phyloP scores from a whole-genome alignment of 768 basidiomycete species.

The Amanita rimosa region DNA sequence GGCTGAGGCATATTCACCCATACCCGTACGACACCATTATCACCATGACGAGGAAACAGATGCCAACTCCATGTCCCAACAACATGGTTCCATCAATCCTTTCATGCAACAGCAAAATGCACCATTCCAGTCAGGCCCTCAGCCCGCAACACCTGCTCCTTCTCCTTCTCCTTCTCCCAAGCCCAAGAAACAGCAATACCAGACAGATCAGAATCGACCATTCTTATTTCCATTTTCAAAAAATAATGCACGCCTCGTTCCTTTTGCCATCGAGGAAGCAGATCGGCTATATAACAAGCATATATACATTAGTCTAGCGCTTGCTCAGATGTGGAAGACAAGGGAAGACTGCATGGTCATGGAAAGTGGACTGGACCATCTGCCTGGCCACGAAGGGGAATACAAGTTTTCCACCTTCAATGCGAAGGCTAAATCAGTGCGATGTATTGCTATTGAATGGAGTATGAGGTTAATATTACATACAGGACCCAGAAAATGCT shows the following conservation, averaged over 20 bases:
- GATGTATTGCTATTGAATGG: not conserved
- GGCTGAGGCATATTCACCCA: conserved; percentile 85
- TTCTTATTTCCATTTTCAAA: conserved; percentile 94
- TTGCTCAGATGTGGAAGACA: conserved; percentile 93
- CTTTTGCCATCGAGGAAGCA: conserved; percentile 93
- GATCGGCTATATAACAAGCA: conserved; percentile 83
- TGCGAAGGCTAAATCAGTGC: conserved; percentile 21
- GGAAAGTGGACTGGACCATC: conserved; percentile 82
- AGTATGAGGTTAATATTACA: conserved; percentile 1
- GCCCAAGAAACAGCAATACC: conserved; percentile 97
- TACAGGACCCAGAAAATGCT: conserved; percentile 44
- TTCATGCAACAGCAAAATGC: conserved; percentile 23
- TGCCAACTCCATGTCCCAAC: conserved; percentile 9
- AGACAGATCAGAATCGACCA: conserved; percentile 89
- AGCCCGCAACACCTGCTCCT: conserved; percentile 85
- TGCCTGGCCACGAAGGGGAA: conserved; percentile 57
- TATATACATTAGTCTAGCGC: conserved; percentile 79
- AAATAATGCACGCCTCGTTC: conserved; percentile 53
- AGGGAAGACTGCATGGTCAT: conserved; percentile 91
- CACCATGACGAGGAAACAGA: conserved; percentile 61
- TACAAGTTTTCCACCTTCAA: conserved; percentile 39
- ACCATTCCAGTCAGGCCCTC: conserved; percentile 18
- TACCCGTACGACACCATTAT: conserved; percentile 90
- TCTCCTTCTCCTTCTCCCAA: conserved; percentile 70
- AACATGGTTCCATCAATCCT: conserved; percentile 16